Percentiles rank a stretch among this genome's conserved stretches.
phyloP scores from a whole-genome alignment of 345 rosid species.

The Rubroshorea leprosula region DNA sequence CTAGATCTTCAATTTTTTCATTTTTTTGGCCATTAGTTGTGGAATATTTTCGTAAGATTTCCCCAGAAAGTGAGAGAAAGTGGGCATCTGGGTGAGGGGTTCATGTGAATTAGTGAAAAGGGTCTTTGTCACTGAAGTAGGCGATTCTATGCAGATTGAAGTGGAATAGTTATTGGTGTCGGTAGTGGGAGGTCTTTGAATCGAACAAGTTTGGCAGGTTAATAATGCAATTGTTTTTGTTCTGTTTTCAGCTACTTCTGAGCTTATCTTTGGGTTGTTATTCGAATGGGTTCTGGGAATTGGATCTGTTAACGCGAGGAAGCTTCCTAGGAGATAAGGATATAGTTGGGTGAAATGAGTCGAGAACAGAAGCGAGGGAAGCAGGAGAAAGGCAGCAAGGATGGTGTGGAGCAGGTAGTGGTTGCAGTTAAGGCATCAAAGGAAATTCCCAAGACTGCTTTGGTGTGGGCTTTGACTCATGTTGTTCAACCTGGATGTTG shows the following conservation, averaged over 20 bases:
- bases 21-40: slow-evolving; percentile 6
- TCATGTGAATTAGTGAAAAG: slow-evolving; percentile 32
- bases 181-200: slow-evolving; percentile 32
- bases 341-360: slow-evolving; percentile 41
- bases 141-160: slow-evolving; percentile 19
- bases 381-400: slow-evolving; percentile 40
- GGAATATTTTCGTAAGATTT: slow-evolving; percentile 18
- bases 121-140: slow-evolving; percentile 39
- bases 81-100: slow-evolving; percentile 16
- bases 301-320: slow-evolving; percentile 17
- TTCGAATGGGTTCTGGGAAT: slow-evolving; percentile 16
- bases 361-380: slow-evolving; percentile 49
- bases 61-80: background rate
- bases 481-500: slow-evolving; percentile 93
- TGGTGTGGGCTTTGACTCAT: slow-evolving; percentile 98
- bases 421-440: slow-evolving; percentile 96
- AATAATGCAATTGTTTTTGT: slow-evolving; percentile 29
- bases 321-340: background rate
- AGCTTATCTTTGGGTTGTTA: background rate
- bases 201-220: slow-evolving; percentile 30
- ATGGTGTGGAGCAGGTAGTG: slow-evolving; percentile 68
- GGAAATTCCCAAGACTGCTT: slow-evolving; percentile 86
- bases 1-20: slow-evolving; percentile 19
- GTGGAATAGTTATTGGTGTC: slow-evolving; percentile 28
- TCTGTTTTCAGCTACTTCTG: slow-evolving; percentile 1